Conservation (phyloP, 2,329 filamentous ascomycete species). For the Aureobasidium sp. region DNA sequence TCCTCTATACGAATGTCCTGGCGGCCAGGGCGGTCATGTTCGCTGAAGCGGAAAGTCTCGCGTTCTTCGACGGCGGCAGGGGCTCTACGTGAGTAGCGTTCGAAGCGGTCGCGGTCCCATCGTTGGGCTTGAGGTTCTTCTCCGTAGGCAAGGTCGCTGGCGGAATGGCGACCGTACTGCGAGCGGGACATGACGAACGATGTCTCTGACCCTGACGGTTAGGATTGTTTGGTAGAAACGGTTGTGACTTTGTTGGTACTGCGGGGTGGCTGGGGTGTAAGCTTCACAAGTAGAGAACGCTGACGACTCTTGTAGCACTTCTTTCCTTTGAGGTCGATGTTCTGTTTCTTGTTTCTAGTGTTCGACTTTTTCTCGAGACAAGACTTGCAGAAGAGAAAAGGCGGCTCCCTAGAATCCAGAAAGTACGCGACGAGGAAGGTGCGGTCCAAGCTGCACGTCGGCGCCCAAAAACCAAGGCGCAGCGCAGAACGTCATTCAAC, state of each 20-base stretch:
- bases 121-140: slow-evolving; percentile 38
- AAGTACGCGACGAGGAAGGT: not conserved
- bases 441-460: slow-evolving; percentile 3
- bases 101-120: slow-evolving; percentile 46
- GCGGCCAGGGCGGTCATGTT: slow-evolving; percentile 32
- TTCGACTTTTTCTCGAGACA: not conserved
- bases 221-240: slow-evolving; percentile 6
- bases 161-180: slow-evolving; percentile 24
- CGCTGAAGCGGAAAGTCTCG: slow-evolving; percentile 38
- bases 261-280: slow-evolving; percentile 5
- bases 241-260: slow-evolving; percentile 1
- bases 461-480: slow-evolving; percentile 9
- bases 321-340: not conserved
- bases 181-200: slow-evolving; percentile 10
- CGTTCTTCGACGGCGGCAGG: slow-evolving; percentile 27
- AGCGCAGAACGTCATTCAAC: not conserved
- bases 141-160: slow-evolving; percentile 37
- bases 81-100: slow-evolving; percentile 32
- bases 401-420: not conserved
- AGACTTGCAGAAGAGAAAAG: not conserved
- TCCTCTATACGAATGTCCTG: slow-evolving; percentile 39
- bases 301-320: not conserved
- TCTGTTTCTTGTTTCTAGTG: not conserved
- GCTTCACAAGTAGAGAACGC: not conserved
- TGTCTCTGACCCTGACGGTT: slow-evolving; percentile 5